phyloP scores from a whole-genome alignment of 768 basidiomycete genomes.

The Coprinellus micaceus region DNA sequence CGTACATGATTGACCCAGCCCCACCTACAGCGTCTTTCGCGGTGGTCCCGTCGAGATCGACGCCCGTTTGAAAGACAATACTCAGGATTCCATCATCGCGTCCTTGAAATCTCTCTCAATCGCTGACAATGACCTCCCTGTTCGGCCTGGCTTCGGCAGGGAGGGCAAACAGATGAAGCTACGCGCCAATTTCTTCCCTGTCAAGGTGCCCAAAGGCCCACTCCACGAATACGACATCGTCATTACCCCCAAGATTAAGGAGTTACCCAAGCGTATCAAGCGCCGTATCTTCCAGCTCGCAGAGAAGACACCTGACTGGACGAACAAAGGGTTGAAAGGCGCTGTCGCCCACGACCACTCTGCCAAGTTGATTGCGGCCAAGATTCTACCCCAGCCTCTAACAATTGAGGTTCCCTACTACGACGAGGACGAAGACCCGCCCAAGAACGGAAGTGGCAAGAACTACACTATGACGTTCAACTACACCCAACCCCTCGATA shows the following conservation, averaged over 20 bases:
- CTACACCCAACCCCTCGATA: slow-evolving; percentile 48
- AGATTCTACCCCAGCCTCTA: slow-evolving; percentile 43
- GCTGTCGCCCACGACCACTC: slow-evolving; percentile 56
- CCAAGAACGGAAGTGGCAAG: slow-evolving; percentile 37
- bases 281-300: slow-evolving; percentile 62
- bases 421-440: slow-evolving; percentile 48
- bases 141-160: slow-evolving; percentile 57
- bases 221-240: slow-evolving; percentile 62
- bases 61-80: slow-evolving; percentile 36
- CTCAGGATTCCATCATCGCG: slow-evolving; percentile 39
- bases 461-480: slow-evolving; percentile 45
- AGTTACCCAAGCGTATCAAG: slow-evolving; percentile 50
- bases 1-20: not conserved
- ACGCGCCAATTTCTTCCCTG: slow-evolving; percentile 67
- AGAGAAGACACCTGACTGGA: slow-evolving; percentile 49
- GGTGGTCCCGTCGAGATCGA: slow-evolving; percentile 38
- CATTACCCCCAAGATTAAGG: slow-evolving; percentile 48
- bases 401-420: slow-evolving; percentile 41
- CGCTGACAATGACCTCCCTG: slow-evolving; percentile 42
- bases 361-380: slow-evolving; percentile 47
- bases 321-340: slow-evolving; percentile 43
- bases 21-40: slow-evolving; percentile 37
- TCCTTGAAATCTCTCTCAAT: slow-evolving; percentile 31
- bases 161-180: slow-evolving; percentile 45
- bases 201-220: slow-evolving; percentile 45